Percentiles rank a stretch among this genome's conserved stretches.
phyloP scores from a whole-genome alignment of 164 flowering plant genomes.

The Sedum album region DNA sequence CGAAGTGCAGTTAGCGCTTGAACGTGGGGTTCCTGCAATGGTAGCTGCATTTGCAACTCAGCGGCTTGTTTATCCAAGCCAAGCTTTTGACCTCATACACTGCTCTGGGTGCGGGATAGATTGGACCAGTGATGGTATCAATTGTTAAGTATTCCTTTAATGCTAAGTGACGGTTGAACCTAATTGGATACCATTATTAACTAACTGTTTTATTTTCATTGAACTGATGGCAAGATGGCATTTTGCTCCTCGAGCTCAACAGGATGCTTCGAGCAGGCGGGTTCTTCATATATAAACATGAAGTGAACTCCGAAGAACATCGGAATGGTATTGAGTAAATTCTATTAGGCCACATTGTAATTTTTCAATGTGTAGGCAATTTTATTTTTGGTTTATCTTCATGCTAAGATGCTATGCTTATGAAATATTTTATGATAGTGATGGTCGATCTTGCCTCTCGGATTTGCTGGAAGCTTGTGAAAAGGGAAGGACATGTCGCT shows the following conservation, averaged over 20 bases:
- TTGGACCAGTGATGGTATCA: slow-evolving; percentile 70
- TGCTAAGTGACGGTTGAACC: too few relatives aligned
- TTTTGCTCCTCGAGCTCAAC: slow-evolving; percentile 76
- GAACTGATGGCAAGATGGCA: slow-evolving; percentile 36
- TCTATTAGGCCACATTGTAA: background rate
- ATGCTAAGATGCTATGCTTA: background rate
- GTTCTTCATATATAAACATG: slow-evolving; percentile 79
- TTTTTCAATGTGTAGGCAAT: background rate
- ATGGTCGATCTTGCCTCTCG: slow-evolving; percentile 69
- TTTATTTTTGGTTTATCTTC: background rate
- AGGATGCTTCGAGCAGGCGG: slow-evolving; percentile 85
- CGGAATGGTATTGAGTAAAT: slow-evolving; percentile 51
- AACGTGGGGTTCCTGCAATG: slow-evolving; percentile 85
- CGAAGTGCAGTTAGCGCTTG: slow-evolving; percentile 73
- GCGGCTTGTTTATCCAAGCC: slow-evolving; percentile 64
- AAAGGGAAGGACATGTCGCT: slow-evolving; percentile 73
- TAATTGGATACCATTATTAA: too few relatives aligned
- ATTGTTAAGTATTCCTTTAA: slow-evolving; percentile 13
- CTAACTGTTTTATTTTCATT: background rate
- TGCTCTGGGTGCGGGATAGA: slow-evolving; percentile 69
- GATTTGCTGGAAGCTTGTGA: slow-evolving; percentile 82
- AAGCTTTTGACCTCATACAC: slow-evolving; percentile 78
- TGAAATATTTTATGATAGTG: slow-evolving; percentile 23
- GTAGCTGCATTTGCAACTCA: slow-evolving; percentile 62
- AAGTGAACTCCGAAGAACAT: slow-evolving; percentile 55